phyloP scores from a whole-genome alignment of 2,329 filamentous ascomycete genomes.

The Drechslerella coelobrocha region DNA sequence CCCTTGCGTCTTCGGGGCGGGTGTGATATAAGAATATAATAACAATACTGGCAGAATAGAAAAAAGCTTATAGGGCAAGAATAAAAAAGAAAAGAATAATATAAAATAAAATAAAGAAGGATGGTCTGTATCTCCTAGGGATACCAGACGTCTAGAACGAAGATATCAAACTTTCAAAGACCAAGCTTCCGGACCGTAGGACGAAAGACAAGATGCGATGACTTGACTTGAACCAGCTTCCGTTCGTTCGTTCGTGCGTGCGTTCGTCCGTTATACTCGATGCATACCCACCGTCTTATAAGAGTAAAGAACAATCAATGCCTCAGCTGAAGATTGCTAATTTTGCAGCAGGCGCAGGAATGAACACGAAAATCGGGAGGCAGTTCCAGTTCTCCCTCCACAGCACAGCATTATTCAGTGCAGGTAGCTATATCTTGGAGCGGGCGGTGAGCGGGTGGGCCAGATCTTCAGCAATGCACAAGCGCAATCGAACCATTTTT shows the following conservation, averaged over 20 bases:
- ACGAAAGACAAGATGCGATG: constrained; percentile 2
- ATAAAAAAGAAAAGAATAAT: too few relatives aligned
- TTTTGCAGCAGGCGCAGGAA: background rate
- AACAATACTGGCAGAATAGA: too few relatives aligned
- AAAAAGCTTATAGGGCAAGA: too few relatives aligned
- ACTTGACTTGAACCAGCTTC: background rate
- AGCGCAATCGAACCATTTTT: background rate
- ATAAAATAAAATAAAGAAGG: background rate
- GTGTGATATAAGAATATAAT: too few relatives aligned
- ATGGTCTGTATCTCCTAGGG: constrained; percentile 37
- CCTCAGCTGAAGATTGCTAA: background rate
- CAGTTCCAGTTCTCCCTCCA: too few relatives aligned
- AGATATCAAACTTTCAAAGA: constrained; percentile 26
- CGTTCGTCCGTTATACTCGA: too few relatives aligned
- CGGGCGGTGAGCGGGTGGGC: too few relatives aligned
- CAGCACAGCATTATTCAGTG: background rate
- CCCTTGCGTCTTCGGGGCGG: too few relatives aligned
- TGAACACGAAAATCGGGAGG: too few relatives aligned
- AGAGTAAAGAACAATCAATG: background rate
- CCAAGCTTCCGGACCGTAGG: too few relatives aligned
- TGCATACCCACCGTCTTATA: background rate
- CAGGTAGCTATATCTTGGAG: too few relatives aligned
- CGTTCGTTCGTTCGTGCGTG: too few relatives aligned
- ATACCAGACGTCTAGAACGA: constrained; percentile 26
- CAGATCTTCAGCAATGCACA: background rate